Evolutionary conservation across 192 early-diverging fungal species (phyloP).

Genomic region (Coemansia sp.): DNA sequence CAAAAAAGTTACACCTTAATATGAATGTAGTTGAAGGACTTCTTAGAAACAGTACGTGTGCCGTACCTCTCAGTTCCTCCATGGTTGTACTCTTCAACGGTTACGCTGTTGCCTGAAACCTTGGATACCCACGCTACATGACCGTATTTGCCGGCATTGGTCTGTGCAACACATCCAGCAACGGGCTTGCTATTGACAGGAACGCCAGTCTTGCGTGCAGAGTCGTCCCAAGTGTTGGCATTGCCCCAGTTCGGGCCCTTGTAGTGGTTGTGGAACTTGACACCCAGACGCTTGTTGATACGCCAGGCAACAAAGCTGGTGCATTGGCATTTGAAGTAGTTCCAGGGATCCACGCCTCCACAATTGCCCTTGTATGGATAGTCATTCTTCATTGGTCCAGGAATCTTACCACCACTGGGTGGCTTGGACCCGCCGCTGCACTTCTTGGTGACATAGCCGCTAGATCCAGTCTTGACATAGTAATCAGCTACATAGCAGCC

Average conservation of each 20-base stretch:
- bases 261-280: slow-evolving; percentile 48
- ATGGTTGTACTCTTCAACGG: slow-evolving; percentile 34
- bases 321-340: slow-evolving; percentile 47
- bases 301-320: slow-evolving; percentile 47
- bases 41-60: slow-evolving; percentile 29
- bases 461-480: slow-evolving; percentile 40
- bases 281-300: slow-evolving; percentile 42
- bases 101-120: slow-evolving; percentile 20
- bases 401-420: slow-evolving; percentile 17
- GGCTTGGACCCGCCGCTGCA: slow-evolving; percentile 18
- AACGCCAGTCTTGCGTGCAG: slow-evolving; percentile 23
- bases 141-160: slow-evolving; percentile 17
- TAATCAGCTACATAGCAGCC: slow-evolving; percentile 54
- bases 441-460: slow-evolving; percentile 23
- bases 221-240: slow-evolving; percentile 24
- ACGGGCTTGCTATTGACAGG: slow-evolving; percentile 19
- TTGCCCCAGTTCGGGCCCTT: slow-evolving; percentile 19
- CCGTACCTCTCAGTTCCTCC: slow-evolving; percentile 10
- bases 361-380: slow-evolving; percentile 35
- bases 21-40: slow-evolving; percentile 32
- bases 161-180: slow-evolving; percentile 19
- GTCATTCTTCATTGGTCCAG: slow-evolving; percentile 40
- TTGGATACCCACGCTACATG: slow-evolving; percentile 29
- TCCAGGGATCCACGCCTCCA: slow-evolving; percentile 29
- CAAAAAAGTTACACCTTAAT: slow-evolving; percentile 12